Base-by-base conservation (phyloP, 352 stramenopile genomes). In the Phytophthora idaei region DNA sequence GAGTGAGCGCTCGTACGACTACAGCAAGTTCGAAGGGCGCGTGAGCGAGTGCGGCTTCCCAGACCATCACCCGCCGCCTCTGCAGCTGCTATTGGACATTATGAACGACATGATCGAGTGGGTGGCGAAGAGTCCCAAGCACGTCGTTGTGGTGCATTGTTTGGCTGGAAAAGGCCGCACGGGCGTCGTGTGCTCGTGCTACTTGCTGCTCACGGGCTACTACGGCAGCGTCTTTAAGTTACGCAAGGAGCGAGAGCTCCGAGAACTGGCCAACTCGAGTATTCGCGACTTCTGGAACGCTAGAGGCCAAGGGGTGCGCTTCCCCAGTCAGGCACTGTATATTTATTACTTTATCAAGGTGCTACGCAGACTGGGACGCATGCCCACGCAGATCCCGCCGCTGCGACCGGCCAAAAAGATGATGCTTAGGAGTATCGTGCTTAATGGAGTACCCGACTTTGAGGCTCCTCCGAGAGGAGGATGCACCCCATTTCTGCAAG, bases 311-410 rank as follows among this genome's bases (percentile, higher is more conserved):
- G 89, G 89, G 29, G 89, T 96, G 57, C 80, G 83, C 15, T 94
- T 91, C 64, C 87, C 89, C 14, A 93, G 82, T 61, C 87, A 96
- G 62, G 82, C 83, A 51, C 72, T 91, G 63, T 93, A 93, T 74
- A 93, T 96, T 74, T 95, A 93, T 73, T 95, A 95, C 73, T 95
- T 95, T 59, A 77, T 89, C 42, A 89, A 90, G 46, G 77, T 93
- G 17, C 57, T 94, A 12, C 71, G 83, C 2, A 61, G 78, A 14
- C 52, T 92, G 32, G 71, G 76, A 0, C 64, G 60, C 25, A 82
- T 79, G 61, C 81, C 83, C 1, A 67, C 69, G 50, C 79, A 85
- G 55, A 92, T 93, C 37, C 85, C 85, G 31, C 64, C 60, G 42
- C 64, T 90, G 28, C 69, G 73, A 8, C 71, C 83, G 1, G 67